Base-by-base conservation (phyloP, 2,329 filamentous ascomycete species). In the Celoporthe dispersa region DNA sequence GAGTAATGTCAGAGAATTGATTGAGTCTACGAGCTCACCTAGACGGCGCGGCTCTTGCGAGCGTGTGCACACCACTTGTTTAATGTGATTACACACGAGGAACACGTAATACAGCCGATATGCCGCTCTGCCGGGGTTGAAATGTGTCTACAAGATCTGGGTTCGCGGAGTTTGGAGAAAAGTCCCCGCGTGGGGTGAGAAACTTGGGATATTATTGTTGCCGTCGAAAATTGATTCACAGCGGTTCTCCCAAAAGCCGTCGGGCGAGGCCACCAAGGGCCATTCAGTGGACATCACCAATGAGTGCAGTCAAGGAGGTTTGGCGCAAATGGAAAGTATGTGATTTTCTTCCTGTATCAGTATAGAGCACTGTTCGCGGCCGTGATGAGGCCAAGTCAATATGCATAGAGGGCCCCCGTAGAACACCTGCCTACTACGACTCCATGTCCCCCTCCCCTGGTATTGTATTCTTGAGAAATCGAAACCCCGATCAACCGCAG, bases 291-390 rank as follows among this genome's bases (percentile, higher is more conserved):
- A 25, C 59, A 37, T 37, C 33, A 39, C 22, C 25, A 57, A 57
- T 19, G 12, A 31, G 1, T n/a, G 3, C 53, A 16, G 33, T 9
- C 16, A 60, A 19, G 33, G 35, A 19, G 4, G 19, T n/a, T 35
- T 37, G 8, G n/a, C 3, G 60, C 35, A 44, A 22, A 44, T 1
- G 14, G 3, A 2, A 39, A 63, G 5, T 11, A 16, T 63, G n/a
- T 63, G n/a, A 14, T 28, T 31, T 44, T 63, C 37, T n/a, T 41
- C 37, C 25, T 63, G 57, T 41, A 41, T 44, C 37, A 31, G 60
- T 63, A 62, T 62, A 41, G n/a, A 63, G n/a, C 12, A 61, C 37
- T 60, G 57, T 60, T 33, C 57, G 31, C 22, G 33, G 57, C 57
- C 22, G 16, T 63, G 60, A 44, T 28, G 22, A 28, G 37, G 37